Base-by-base conservation (phyloP, 164 flowering plant genomes). In the Akebia trifoliata region DNA sequence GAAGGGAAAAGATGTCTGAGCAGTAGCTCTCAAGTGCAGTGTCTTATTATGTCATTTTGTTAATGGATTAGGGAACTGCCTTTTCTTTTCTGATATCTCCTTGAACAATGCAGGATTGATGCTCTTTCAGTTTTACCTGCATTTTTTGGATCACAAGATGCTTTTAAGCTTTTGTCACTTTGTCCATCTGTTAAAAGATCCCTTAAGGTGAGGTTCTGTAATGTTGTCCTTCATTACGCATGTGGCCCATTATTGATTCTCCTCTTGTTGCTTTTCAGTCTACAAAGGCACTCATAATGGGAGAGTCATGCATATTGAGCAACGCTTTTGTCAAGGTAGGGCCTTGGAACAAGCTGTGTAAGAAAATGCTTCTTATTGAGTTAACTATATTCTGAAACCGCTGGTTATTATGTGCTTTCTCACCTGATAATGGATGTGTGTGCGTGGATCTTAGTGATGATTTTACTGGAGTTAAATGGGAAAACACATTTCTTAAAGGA, bases 51-150 rank as follows among this genome's bases (percentile, higher is more conserved):
- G n/a, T n/a, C n/a, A n/a, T n/a, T n/a, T n/a, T n/a, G n/a, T n/a
- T n/a, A n/a, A n/a, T n/a, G n/a, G 20, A 35, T 20, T 4, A 29
- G 37, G 15, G 38, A 50, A 15, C 32, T 3, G 18, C 32, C n/a
- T n/a, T 50, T 36, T 50, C 7, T 56, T 61, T 45, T 17, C 46
- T 66, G 26, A 32, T 49, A 8, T 61, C 66, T 42, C 14, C 31
- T 54, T 59, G 55, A 42, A 25, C 3, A 14, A 24, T 76, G 61
- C 87, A 93, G 99, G 97, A 76, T 87, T 64, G 90, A 87, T 67
- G 76, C 89, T 45, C 92, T 90, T 57, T 72, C 97, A 22, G 81
- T 93, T 56, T 70, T 93, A 58, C 89, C 97, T 43, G 32, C 94
- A 52, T 79, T 82, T 57, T 84, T 82, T 72, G 81, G 77, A 26